Conservation (phyloP, 139 green algal species). For the Pleodorina starrii region DNA sequence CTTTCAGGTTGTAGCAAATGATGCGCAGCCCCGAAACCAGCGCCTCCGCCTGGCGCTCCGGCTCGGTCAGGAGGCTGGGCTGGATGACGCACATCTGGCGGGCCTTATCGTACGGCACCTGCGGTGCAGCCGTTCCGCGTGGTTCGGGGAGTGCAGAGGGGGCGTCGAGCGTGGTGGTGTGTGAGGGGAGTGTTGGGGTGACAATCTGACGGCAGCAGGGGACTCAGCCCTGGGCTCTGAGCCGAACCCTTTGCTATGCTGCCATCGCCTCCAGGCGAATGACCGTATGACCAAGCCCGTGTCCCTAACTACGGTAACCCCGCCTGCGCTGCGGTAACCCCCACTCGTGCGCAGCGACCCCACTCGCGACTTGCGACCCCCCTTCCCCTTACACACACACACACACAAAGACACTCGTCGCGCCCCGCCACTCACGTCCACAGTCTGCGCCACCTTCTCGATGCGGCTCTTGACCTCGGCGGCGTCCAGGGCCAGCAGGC, state of each 20-base stretch:
- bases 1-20: constrained; percentile 72
- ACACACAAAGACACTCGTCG: not conserved
- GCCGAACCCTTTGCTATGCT: too few relatives aligned
- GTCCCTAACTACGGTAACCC: too few relatives aligned
- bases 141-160: not conserved
- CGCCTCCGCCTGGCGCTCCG: constrained; percentile 63
- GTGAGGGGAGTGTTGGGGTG: not conserved
- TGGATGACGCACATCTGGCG: constrained; percentile 66
- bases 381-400: not conserved
- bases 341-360: too few relatives aligned
- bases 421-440: constrained; percentile 56
- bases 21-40: constrained; percentile 62
- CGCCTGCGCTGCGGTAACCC: too few relatives aligned
- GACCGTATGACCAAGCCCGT: too few relatives aligned
- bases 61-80: constrained; percentile 67
- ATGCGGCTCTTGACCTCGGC: constrained; percentile 54
- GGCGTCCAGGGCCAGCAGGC: constrained; percentile 51
- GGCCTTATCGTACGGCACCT: constrained; percentile 63
- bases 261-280: too few relatives aligned
- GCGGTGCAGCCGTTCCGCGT: not conserved
- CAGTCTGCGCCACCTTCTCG: constrained; percentile 50
- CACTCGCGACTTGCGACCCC: not conserved
- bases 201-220: too few relatives aligned
- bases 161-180: not conserved
- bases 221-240: too few relatives aligned